Percentiles rank a stretch among this genome's conserved stretches.
Evolutionary conservation across 2,329 filamentous ascomycete species (phyloP).

Genomic region (Ascomycota sp.): DNA sequence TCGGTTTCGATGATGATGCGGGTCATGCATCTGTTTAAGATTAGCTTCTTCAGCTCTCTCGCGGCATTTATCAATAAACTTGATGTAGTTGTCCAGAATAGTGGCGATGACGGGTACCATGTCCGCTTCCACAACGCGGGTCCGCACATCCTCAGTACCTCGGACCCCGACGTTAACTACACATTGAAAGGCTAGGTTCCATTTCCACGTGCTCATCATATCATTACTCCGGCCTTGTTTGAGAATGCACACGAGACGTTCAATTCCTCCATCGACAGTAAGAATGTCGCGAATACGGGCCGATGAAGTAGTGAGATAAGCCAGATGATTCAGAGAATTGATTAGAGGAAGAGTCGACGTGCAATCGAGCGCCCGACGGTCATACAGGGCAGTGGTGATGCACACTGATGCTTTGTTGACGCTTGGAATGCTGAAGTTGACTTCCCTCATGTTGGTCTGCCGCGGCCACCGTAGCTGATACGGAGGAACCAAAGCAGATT

Average conservation of each 20-base stretch:
- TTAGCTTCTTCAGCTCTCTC: slow-evolving; percentile 72
- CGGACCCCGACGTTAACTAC: slow-evolving; percentile 96
- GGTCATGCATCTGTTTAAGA: slow-evolving; percentile 37
- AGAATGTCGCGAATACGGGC: slow-evolving; percentile 93
- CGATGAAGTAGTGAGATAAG: slow-evolving; percentile 92
- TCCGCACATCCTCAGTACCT: slow-evolving; percentile 81
- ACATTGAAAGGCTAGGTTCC: slow-evolving; percentile 97
- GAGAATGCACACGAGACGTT: slow-evolving; percentile 86
- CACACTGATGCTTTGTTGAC: slow-evolving; percentile 98
- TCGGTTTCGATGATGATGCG: slow-evolving; percentile 25
- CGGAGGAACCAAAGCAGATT: no score
- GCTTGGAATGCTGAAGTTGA: slow-evolving; percentile 98
- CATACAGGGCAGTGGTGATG: slow-evolving; percentile 95
- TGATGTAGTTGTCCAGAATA: slow-evolving; percentile 94
- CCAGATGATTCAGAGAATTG: slow-evolving; percentile 96
- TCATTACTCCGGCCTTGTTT: slow-evolving; percentile 94
- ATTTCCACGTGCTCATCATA: slow-evolving; percentile 99
- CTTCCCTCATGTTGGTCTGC: slow-evolving; percentile 57
- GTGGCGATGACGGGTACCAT: slow-evolving; percentile 98
- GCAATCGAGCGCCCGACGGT: slow-evolving; percentile 90
- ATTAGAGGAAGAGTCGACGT: slow-evolving; percentile 93
- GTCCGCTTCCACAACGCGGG: slow-evolving; percentile 88
- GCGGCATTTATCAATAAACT: slow-evolving; percentile 77
- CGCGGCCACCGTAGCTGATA: no score
- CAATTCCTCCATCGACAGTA: slow-evolving; percentile 94